Base-by-base conservation (phyloP, 331 rosid species). In the Cucumis variabilis region DNA sequence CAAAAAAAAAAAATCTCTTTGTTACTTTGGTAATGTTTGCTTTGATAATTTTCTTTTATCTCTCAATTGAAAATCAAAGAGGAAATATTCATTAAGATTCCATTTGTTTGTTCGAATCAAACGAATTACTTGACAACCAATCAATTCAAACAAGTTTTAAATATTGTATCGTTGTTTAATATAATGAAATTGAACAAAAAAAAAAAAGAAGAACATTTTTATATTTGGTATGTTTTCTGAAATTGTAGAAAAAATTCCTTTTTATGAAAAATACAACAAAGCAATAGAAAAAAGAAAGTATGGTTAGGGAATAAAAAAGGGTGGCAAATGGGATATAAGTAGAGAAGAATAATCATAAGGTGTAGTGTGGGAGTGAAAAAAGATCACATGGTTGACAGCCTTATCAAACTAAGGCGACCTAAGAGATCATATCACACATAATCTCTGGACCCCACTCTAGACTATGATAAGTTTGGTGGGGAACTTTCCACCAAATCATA, bases 311-410 rank as follows among this genome's bases (percentile, higher is more conserved):
- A 28, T 28, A 72, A 72, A 72, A 33, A 33, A 16, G 53, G 79
- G 16, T 55, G 21, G 63, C 62, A 55, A 55, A 2, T 15, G 21
- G 51, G 0, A 17, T 72, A 4, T 37, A 37, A 23, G 10, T 9
- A 37, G 6, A 19, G 24, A 72, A 19, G 24, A 72, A 72, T 72
- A 72, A 37, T 73, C 27, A 37, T 41, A 37, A 13, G 48, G 53
- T 74, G 81, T 74, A 23, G 81, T 74, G 81, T 74, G 55, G 3
- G 83, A 77, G 83, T 24, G 51, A n/a, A 46, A 33, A 24, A 77
- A 14, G 63, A 77, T 77, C 83, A 77, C 83, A 77, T 77, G 83
- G 83, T 77, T 77, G 83, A 77, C 83, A 77, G 83, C 83, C 37
- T 48, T n/a, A 23, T 76, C 62, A 76, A 76, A 76, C 19, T 48